Base-by-base conservation (phyloP, 1,139 yeast species). In the Magnusiomyces paraingens region DNA sequence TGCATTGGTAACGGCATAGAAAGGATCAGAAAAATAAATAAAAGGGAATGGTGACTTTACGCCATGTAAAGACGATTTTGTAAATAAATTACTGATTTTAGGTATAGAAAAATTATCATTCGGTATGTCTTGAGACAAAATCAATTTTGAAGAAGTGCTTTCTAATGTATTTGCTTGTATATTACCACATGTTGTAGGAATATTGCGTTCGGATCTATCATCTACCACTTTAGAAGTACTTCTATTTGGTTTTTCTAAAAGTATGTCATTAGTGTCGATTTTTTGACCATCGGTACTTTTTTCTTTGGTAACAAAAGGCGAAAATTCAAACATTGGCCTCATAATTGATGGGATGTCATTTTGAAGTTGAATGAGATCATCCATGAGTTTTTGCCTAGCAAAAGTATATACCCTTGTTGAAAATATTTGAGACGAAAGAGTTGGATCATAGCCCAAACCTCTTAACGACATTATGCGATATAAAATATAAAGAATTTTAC, bases 311-410 rank as follows among this genome's bases (percentile, higher is more conserved):
- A 8, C 8, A 8, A 26, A 26, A 8, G 12, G 32, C 29, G 22
- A 11, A 32, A 51, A 11, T 1, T 51, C 54, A 36, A 35, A 42
- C 35, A 47, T 10, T 8, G 54, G 51, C 21, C 43, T n/a, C 54
- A 51, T 51, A 14, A 11, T n/a, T 3, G 41, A 11, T 11, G 51
- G 54, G 6, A 51, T 36, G 5, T 47, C 38, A 15, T 15, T 15
- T 40, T 47, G 21, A 21, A 52, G 15, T 21, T 47, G 40, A 5
- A 38, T 26, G 2, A 51, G 20, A 6, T 47, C 51, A 12, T 47
- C 29, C 15, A 39, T 8, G 10, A 50, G 22, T 3, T 14, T n/a
- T 11, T 39, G 52, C 4, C 21, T 11, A 11, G 44, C 43, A 12
- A 5, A 4, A 5, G 44, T 6, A 22, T 47, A 47, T 5, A n/a